Conservation (phyloP, 257 asterid genomes). For the Salvia splendens region DNA sequence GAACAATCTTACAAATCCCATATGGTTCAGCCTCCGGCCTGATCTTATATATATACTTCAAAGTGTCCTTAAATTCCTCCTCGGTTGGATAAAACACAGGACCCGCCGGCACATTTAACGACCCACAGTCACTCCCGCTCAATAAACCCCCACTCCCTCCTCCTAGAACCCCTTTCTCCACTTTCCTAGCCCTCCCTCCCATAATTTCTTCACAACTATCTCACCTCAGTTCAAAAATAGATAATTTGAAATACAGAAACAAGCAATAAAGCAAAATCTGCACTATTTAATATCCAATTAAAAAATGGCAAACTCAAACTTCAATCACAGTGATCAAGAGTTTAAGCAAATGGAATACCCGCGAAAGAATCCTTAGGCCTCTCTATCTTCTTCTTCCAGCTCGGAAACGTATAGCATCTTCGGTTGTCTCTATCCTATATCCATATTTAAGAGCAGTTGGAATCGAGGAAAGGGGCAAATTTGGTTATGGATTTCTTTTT, state of each 20-base stretch:
- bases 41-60: slow-evolving; percentile 85
- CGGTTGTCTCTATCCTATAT: slow-evolving; percentile 1
- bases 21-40: slow-evolving; percentile 91
- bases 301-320: not conserved
- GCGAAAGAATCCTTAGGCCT: slow-evolving; percentile 21
- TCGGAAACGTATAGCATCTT: slow-evolving; percentile 14
- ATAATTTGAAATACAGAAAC: slow-evolving; percentile 33
- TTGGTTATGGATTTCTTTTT: slow-evolving; percentile 28
- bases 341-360: slow-evolving; percentile 27
- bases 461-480: slow-evolving; percentile 14
- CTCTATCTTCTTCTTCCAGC: slow-evolving; percentile 23
- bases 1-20: slow-evolving; percentile 94
- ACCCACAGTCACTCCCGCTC: slow-evolving; percentile 50
- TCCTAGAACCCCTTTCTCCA: slow-evolving; percentile 72
- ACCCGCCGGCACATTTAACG: slow-evolving; percentile 72
- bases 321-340: slow-evolving; percentile 1
- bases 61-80: slow-evolving; percentile 90
- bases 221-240: slow-evolving; percentile 27
- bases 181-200: slow-evolving; percentile 90
- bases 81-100: slow-evolving; percentile 85
- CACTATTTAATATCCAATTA: slow-evolving; percentile 6
- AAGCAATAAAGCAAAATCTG: slow-evolving; percentile 21
- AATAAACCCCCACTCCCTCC: slow-evolving; percentile 50
- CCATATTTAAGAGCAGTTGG: slow-evolving; percentile 24
- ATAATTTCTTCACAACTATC: slow-evolving; percentile 43